Percentiles rank a stretch among this genome's conserved stretches.
These are phyloP conservation scores for Trypanosoma caninum DNA, from an alignment of 208 protist genomes.

Conservation along the genomic window DNA sequence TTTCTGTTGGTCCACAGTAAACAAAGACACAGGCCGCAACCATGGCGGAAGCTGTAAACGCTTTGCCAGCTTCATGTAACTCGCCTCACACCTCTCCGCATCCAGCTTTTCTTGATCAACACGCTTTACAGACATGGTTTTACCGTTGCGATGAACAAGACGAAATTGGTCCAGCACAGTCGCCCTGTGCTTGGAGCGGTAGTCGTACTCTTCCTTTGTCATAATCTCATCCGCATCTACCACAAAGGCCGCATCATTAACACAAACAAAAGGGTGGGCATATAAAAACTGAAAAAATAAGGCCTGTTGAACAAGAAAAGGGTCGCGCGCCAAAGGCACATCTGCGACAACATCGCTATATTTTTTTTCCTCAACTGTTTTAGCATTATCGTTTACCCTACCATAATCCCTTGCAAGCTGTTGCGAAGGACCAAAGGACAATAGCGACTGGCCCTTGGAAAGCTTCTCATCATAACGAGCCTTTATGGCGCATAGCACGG, in stretches of 20 bases:
- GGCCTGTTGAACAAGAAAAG: slow-evolving; percentile 86
- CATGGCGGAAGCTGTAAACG: slow-evolving; percentile 76
- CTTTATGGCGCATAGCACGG: slow-evolving; percentile 12
- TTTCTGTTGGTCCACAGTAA: background rate
- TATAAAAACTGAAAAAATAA: slow-evolving; percentile 73
- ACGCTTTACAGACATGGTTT: slow-evolving; percentile 49
- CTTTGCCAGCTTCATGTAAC: slow-evolving; percentile 67
- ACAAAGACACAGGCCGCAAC: slow-evolving; percentile 33
- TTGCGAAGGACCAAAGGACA: slow-evolving; percentile 21
- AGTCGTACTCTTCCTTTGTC: slow-evolving; percentile 68
- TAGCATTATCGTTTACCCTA: background rate
- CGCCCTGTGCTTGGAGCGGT: slow-evolving; percentile 47
- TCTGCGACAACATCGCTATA: slow-evolving; percentile 11
- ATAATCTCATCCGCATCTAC: slow-evolving; percentile 75
- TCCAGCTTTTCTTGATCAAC: slow-evolving; percentile 51
- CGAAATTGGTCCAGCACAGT: slow-evolving; percentile 76
- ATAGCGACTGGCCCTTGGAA: slow-evolving; percentile 7
- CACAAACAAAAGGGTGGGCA: slow-evolving; percentile 56
- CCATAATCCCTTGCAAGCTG: slow-evolving; percentile 1
- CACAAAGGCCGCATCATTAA: slow-evolving; percentile 52
- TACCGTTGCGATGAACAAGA: slow-evolving; percentile 64
- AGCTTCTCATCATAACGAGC: slow-evolving; percentile 24
- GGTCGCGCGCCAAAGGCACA: slow-evolving; percentile 62
- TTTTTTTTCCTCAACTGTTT: background rate
- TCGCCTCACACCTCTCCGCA: slow-evolving; percentile 31